Evolutionary conservation across 176 grass and related monocot genomes (phyloP).

Genomic region (Aegilops speltoides): DNA sequence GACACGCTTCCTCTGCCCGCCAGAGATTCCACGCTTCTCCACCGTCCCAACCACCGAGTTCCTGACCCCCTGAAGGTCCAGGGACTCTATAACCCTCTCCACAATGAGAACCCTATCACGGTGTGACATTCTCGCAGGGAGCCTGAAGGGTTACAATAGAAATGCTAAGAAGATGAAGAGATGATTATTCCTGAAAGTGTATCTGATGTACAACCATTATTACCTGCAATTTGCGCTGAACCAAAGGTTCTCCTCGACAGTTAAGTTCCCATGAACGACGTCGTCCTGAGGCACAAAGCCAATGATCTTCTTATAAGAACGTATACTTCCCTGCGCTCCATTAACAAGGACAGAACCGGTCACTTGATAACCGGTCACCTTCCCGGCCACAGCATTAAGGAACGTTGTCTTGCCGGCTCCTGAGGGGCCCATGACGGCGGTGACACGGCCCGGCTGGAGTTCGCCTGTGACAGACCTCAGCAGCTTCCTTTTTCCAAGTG

Average conservation of each 20-base stretch:
- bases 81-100: slow-evolving; percentile 86
- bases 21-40: slow-evolving; percentile 92
- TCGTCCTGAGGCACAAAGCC: slow-evolving; percentile 98
- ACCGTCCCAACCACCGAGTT: slow-evolving; percentile 84
- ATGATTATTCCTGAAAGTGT: not conserved
- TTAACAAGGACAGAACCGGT: slow-evolving; percentile 77
- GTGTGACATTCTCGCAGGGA: slow-evolving; percentile 49
- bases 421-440: slow-evolving; percentile 94
- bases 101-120: slow-evolving; percentile 73
- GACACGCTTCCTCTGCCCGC: slow-evolving; percentile 85
- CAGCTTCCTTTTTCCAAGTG: slow-evolving; percentile 75
- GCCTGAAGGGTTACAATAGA: slow-evolving; percentile 36
- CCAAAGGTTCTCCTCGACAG: slow-evolving; percentile 96
- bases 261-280: slow-evolving; percentile 91
- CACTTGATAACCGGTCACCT: slow-evolving; percentile 70
- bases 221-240: slow-evolving; percentile 99
- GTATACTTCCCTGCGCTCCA: slow-evolving; percentile 49
- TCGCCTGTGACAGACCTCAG: slow-evolving; percentile 75
- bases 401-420: slow-evolving; percentile 98
- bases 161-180: not conserved
- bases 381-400: slow-evolving; percentile 87
- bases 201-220: slow-evolving; percentile 5
- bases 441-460: slow-evolving; percentile 69
- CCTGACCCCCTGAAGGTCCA: slow-evolving; percentile 76
- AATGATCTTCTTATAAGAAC: slow-evolving; percentile 93